Percentiles rank a stretch among this genome's conserved stretches.
Evolutionary conservation across 768 basidiomycete species (phyloP).

Genomic region (Phlebiopsis gigantea): DNA sequence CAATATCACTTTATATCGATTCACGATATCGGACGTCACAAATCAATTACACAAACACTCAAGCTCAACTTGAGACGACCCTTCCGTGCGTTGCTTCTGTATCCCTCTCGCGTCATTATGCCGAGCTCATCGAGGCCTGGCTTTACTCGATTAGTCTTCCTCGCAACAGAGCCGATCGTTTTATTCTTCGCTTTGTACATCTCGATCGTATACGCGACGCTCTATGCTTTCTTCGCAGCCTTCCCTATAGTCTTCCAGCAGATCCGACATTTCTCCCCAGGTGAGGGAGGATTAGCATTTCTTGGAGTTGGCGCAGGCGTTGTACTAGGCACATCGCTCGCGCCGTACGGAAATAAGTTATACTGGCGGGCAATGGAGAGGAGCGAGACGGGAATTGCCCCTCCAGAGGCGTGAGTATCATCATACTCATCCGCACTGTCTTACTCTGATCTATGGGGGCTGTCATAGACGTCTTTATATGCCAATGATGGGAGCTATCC

Average conservation of each 20-base stretch:
- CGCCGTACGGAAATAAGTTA: slow-evolving; percentile 48
- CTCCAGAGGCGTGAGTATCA: slow-evolving; percentile 51
- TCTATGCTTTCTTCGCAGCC: slow-evolving; percentile 62
- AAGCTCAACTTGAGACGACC: slow-evolving; percentile 49
- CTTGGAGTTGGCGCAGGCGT: slow-evolving; percentile 60
- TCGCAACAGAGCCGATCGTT: slow-evolving; percentile 62
- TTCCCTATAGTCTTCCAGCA: slow-evolving; percentile 56
- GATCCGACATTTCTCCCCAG: slow-evolving; percentile 46
- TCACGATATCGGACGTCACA: slow-evolving; percentile 41
- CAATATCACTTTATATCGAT: slow-evolving; percentile 42
- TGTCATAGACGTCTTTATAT: slow-evolving; percentile 48
- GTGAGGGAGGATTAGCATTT: slow-evolving; percentile 56
- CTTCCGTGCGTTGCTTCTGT: slow-evolving; percentile 35
- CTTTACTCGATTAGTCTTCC: slow-evolving; percentile 36
- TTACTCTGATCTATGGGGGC: neutral
- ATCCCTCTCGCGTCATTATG: too few species aligned
- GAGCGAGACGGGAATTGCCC: slow-evolving; percentile 43
- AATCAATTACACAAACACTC: slow-evolving; percentile 38
- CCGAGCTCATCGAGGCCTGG: neutral
- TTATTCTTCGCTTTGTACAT: slow-evolving; percentile 52
- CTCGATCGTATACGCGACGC: slow-evolving; percentile 54
- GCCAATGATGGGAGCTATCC: slow-evolving; percentile 46
- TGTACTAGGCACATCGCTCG: slow-evolving; percentile 41
- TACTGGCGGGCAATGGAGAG: slow-evolving; percentile 46
- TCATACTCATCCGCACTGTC: neutral